Percentiles rank a stretch among this genome's conserved stretches.
These are phyloP conservation scores for Cyphellophora attinorum DNA, from an alignment of 2,329 filamentous ascomycete species.

Conservation along the genomic window DNA sequence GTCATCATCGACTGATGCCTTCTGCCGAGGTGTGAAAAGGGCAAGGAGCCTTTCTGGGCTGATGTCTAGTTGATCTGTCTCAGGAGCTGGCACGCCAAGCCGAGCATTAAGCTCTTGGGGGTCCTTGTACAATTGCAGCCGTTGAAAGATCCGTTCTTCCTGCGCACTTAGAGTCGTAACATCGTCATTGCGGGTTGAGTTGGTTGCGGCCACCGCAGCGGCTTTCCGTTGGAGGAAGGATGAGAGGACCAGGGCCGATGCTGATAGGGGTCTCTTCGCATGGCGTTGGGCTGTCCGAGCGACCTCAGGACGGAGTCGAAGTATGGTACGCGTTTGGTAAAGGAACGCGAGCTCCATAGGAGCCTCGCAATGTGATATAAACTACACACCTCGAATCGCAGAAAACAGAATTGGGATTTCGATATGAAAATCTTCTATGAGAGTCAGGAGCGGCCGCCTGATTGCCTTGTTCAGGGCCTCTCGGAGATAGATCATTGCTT, in stretches of 20 bases:
- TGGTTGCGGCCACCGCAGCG: conserved; percentile 1
- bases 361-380: neutral
- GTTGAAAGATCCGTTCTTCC: too few species aligned
- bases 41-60: conserved; percentile 1
- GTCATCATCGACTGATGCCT: neutral
- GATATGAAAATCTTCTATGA: too few species aligned
- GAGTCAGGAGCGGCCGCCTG: too few species aligned
- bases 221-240: conserved; percentile 7
- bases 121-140: too few species aligned
- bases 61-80: neutral
- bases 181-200: conserved; percentile 4
- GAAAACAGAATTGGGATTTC: too few species aligned
- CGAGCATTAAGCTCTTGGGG: conserved; percentile 4
- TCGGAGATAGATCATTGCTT: too few species aligned
- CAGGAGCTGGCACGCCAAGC: neutral
- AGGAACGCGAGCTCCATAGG: conserved; percentile 11
- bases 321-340: conserved; percentile 15
- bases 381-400: too few species aligned
- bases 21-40: neutral
- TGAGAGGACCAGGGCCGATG: neutral
- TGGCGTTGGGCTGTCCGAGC: neutral
- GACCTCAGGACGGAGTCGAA: conserved; percentile 1
- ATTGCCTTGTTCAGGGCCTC: too few species aligned
- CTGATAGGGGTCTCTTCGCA: neutral
- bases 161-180: too few species aligned